Evolutionary conservation across 306 rosid genomes (phyloP), one percentile per base, ranked within the genome.

Genomic region (Hippophae tibetana): DNA sequence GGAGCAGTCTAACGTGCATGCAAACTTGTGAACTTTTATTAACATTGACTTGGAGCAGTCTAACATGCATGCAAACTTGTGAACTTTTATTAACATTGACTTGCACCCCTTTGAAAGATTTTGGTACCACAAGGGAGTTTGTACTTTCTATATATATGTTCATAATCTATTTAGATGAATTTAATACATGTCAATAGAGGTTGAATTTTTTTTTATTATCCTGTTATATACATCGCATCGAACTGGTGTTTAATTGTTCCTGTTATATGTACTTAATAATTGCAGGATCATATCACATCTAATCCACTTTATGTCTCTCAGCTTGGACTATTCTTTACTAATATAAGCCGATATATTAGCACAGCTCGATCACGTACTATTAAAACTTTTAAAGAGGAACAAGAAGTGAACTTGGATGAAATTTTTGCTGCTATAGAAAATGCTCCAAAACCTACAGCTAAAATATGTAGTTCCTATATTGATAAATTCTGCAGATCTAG

Each of bases 341-440:
- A 42, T 56, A 23, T 51, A 58, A 70, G 55, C 47, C 71, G 66
- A 52, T 61, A 47, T 62, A 54, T 62, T 46, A 51, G 74, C 69
- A 74, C 65, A 23, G 75, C 63, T 64, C 79, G 63, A 58, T 52
- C 70, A 52, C 66, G 68, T 64, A 9, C 76, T 52, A 80, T 78
- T n/a, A 77, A 72, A 53, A 63, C 72, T 47, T 82, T 65, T 70
- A 73, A 67, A 58, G 67, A 58, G 51, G 74, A 70, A 63, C 75
- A 66, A 60, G 64, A 71, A 41, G 76, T 64, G 47, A 63, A 47
- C 66, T 52, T 81, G 43, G 74, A 72, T 60, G 79, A 76, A 73
- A 66, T 81, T 63, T 70, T 68, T 13, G 63, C 82, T 42, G 18
- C 60, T 31, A 13, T 70, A 57, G 81, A 79, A 74, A 63, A 70